Percentiles rank a stretch among this genome's conserved stretches.
phyloP scores from a whole-genome alignment of 371 early-diverging fungal genomes.

The Blakeslea trispora region DNA sequence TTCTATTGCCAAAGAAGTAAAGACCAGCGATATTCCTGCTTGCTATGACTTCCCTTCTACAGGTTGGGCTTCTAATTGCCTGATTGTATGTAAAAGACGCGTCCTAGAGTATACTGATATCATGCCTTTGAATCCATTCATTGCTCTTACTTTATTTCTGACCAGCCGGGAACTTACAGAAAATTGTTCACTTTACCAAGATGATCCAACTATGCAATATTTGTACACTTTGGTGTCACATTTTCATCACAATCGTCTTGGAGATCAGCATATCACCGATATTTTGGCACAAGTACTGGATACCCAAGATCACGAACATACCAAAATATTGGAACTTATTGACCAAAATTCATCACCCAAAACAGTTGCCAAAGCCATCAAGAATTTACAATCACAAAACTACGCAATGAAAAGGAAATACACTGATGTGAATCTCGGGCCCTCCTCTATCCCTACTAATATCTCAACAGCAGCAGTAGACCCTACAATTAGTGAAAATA shows the following conservation, averaged over 20 bases:
- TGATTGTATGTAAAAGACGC: conserved; percentile 18
- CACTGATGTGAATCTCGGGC: conserved; percentile 12
- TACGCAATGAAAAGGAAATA: conserved; percentile 20
- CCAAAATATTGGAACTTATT: conserved; percentile 27
- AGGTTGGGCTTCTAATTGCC: conserved; percentile 22
- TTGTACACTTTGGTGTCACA: conserved; percentile 18
- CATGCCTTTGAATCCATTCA: conserved; percentile 17
- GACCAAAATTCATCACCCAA: conserved; percentile 22
- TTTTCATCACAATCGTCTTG: conserved; percentile 18
- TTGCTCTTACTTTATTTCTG: conserved; percentile 18
- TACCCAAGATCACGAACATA: conserved; percentile 25
- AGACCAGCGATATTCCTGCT: conserved; percentile 16
- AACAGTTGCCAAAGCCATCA: conserved; percentile 27
- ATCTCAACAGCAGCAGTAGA: conserved; percentile 16
- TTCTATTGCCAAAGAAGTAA: conserved; percentile 17
- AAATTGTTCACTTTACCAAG: conserved; percentile 18
- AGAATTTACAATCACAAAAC: conserved; percentile 25
- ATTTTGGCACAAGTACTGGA: conserved; percentile 18
- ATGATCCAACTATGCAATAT: conserved; percentile 26
- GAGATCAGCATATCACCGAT: conserved; percentile 20
- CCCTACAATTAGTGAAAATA: conserved; percentile 22
- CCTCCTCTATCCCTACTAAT: conserved; percentile 24
- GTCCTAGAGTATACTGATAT: conserved; percentile 16
- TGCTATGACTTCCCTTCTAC: conserved; percentile 21
- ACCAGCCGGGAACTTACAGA: conserved; percentile 11